Percentiles rank a stretch among this genome's conserved stretches.
Conservation (phyloP, 2,329 filamentous ascomycete genomes). For the Fusarium stilboides region DNA sequence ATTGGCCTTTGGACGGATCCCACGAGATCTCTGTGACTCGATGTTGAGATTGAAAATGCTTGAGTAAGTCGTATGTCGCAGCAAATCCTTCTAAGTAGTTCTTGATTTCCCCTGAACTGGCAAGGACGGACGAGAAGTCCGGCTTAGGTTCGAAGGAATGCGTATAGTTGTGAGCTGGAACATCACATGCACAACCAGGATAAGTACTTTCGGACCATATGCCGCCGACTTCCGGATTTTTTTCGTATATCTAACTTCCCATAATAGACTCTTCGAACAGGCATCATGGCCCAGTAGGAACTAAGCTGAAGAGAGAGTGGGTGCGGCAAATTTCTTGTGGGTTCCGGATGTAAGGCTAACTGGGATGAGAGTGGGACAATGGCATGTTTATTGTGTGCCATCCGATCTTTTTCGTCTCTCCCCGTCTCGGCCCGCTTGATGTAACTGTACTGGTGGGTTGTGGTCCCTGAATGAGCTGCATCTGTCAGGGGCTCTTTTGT, state of each 20-base stretch:
- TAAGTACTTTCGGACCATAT: constrained; percentile 26
- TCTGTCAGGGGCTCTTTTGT: constrained; percentile 4
- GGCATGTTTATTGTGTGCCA: neutral
- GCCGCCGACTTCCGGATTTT: constrained; percentile 11
- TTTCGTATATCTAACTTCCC: constrained; percentile 19
- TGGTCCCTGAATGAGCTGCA: constrained; percentile 7
- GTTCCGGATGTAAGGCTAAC: neutral
- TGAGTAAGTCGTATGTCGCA: constrained; percentile 9
- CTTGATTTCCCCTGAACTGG: constrained; percentile 9
- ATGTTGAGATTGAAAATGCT: neutral
- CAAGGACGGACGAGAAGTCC: constrained; percentile 12
- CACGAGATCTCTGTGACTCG: neutral
- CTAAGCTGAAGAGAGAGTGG: neutral
- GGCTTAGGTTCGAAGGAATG: constrained; percentile 30
- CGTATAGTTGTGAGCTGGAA: constrained; percentile 16
- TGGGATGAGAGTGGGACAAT: neutral
- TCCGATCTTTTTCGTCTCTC: neutral
- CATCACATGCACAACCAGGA: constrained; percentile 16
- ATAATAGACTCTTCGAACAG: neutral
- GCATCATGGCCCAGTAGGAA: neutral
- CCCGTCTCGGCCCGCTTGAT: constrained; percentile 7
- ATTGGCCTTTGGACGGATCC: constrained; percentile 13
- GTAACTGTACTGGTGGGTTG: constrained; percentile 10
- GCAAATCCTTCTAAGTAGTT: constrained; percentile 10
- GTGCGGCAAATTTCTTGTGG: neutral